phyloP scores from a whole-genome alignment of 371 early-diverging fungal genomes.

The Apophysomyces trapeziformis region DNA sequence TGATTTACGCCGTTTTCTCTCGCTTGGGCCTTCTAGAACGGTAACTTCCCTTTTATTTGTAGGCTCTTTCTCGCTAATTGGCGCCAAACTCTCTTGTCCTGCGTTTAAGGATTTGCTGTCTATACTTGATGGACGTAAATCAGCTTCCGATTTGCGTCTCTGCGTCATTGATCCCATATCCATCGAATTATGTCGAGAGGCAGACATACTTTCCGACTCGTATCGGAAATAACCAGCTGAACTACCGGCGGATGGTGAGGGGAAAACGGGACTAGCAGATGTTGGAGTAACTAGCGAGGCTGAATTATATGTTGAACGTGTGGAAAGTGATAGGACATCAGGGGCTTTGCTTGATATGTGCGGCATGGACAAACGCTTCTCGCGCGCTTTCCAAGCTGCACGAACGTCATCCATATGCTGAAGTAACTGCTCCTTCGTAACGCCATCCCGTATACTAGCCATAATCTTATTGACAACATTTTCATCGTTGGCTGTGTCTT shows the following conservation, averaged over 20 bases:
- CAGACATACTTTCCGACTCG: slow-evolving; percentile 9
- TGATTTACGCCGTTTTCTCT: slow-evolving; percentile 25
- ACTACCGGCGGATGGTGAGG: slow-evolving; percentile 21
- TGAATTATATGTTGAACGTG: not conserved
- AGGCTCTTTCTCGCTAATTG: not conserved
- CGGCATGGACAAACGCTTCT: slow-evolving; percentile 47
- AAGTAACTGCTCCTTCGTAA: slow-evolving; percentile 54
- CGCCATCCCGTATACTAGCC: slow-evolving; percentile 55
- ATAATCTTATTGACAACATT: slow-evolving; percentile 57
- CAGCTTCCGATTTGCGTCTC: slow-evolving; percentile 22
- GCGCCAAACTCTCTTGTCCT: not conserved
- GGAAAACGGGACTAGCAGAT: slow-evolving; percentile 22
- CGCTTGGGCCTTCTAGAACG: slow-evolving; percentile 6
- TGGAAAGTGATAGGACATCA: slow-evolving; percentile 14
- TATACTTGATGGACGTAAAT: slow-evolving; percentile 5
- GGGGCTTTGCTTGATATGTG: slow-evolving; percentile 11
- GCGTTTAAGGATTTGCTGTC: not conserved
- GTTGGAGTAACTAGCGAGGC: slow-evolving; percentile 18
- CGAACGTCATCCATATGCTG: slow-evolving; percentile 58
- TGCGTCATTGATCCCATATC: slow-evolving; percentile 9
- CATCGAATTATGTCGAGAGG: slow-evolving; percentile 20
- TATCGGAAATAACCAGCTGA: slow-evolving; percentile 17
- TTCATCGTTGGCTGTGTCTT: slow-evolving; percentile 72
- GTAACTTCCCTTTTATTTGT: slow-evolving; percentile 20
- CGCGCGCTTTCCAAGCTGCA: slow-evolving; percentile 67